phyloP scores from a whole-genome alignment of 805 yeast genomes.

The Allodekkera sacchari region DNA sequence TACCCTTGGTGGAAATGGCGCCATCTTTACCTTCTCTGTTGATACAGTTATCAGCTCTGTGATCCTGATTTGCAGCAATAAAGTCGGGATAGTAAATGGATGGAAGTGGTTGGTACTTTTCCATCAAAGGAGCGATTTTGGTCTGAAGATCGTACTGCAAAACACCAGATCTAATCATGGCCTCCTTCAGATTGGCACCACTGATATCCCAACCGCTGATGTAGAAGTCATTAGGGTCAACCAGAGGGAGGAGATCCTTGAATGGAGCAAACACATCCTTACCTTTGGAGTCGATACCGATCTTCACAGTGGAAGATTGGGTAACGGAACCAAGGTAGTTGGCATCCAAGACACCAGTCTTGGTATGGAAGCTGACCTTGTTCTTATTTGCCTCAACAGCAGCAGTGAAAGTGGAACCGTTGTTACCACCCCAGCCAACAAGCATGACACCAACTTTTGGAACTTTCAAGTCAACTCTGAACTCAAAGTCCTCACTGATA shows the following conservation, averaged over 20 bases:
- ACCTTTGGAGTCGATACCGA: conserved; percentile 78
- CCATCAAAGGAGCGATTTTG: conserved; percentile 58
- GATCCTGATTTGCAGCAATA: conserved; percentile 90
- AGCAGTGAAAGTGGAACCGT: conserved; percentile 86
- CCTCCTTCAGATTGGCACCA: conserved; percentile 57
- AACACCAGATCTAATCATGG: conserved; percentile 81
- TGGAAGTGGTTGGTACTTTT: conserved; percentile 59
- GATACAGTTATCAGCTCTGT: conserved; percentile 81
- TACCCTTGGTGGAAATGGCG: conserved; percentile 44
- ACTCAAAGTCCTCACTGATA: conserved; percentile 63
- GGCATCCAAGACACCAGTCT: conserved; percentile 61
- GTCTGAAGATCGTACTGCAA: conserved; percentile 79
- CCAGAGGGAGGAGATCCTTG: conserved; percentile 81
- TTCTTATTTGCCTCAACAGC: conserved; percentile 81
- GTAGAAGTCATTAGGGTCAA: conserved; percentile 82
- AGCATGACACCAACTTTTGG: conserved; percentile 86
- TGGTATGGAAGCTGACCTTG: conserved; percentile 69
- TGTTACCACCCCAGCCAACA: conserved; percentile 95
- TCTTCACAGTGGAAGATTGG: conserved; percentile 81
- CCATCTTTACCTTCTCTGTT: conserved; percentile 43
- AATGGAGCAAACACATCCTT: conserved; percentile 89
- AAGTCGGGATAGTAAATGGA: conserved; percentile 94
- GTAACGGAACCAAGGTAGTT: conserved; percentile 94
- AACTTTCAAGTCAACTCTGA: conserved; percentile 71
- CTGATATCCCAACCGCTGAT: conserved; percentile 95